These are phyloP conservation scores for Metschnikowia kofuensis DNA, from an alignment of 805 yeast species.

Conservation along the genomic window DNA sequence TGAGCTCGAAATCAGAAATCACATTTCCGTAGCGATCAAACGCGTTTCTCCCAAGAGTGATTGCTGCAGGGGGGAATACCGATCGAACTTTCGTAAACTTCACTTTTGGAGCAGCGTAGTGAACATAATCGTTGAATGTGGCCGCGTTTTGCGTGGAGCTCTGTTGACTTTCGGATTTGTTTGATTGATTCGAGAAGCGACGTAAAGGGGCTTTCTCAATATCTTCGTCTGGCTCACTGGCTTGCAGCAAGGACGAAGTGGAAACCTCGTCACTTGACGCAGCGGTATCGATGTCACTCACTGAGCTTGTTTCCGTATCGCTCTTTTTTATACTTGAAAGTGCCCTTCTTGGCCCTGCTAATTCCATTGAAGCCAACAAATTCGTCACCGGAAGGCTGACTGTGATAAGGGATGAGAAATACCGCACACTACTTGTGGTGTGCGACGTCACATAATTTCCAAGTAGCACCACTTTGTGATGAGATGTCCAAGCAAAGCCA, in stretches of 20 bases:
- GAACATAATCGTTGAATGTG: conserved; percentile 67
- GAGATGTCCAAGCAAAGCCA: conserved; percentile 73
- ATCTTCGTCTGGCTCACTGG: conserved; percentile 13
- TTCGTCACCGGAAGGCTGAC: conserved; percentile 57
- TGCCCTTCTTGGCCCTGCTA: conserved; percentile 27
- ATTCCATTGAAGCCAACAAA: conserved; percentile 41
- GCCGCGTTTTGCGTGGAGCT: conserved; percentile 19
- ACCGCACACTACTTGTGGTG: conserved; percentile 47
- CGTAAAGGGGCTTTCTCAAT: conserved; percentile 20
- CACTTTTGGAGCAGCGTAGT: conserved; percentile 70
- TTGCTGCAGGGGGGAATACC: conserved; percentile 73
- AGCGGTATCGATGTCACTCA: conserved; percentile 10
- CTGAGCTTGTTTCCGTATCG: conserved; percentile 10
- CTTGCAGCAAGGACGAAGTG: conserved; percentile 14
- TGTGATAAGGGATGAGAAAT: conserved; percentile 46
- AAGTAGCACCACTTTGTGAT: conserved; percentile 63
- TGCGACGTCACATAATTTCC: conserved; percentile 50
- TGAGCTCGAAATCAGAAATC: conserved; percentile 68
- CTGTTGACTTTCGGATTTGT: conserved; percentile 18
- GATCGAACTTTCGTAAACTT: conserved; percentile 65
- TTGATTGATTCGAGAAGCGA: conserved; percentile 21
- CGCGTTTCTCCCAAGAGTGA: conserved; percentile 73
- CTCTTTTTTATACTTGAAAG: not conserved
- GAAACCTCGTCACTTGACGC: conserved; percentile 14
- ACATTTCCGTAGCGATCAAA: conserved; percentile 63